These are phyloP conservation scores for Anaeramoeba flamelloides DNA, from an alignment of 78 protist species.

Conservation along the genomic window DNA sequence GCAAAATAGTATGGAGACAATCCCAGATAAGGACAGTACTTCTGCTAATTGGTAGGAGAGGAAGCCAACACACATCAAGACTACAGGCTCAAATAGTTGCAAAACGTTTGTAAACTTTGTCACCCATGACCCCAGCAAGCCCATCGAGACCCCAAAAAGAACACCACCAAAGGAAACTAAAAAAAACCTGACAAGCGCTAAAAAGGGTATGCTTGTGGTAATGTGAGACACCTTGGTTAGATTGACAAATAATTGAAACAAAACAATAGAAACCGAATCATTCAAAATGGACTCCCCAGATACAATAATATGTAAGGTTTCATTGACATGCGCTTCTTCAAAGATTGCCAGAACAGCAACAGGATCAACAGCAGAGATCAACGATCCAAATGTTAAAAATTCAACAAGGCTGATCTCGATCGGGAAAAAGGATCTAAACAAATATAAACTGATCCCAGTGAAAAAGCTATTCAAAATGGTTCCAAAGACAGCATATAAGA, in stretches of 20 bases:
- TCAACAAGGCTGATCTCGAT: background rate
- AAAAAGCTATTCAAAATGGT: conserved; percentile 16
- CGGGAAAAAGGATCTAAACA: too few species aligned
- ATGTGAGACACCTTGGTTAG: too few species aligned
- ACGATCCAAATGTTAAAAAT: background rate
- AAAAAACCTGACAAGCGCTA: conserved; percentile 16
- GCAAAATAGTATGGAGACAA: conserved; percentile 3
- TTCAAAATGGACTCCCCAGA: conserved; percentile 42
- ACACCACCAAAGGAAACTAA: background rate
- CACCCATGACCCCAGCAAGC: background rate
- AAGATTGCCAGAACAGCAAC: conserved; percentile 40
- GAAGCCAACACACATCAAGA: background rate
- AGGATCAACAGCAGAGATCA: conserved; percentile 22
- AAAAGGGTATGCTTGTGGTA: too few species aligned
- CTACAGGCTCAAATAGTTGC: conserved; percentile 8
- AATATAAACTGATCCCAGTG: too few species aligned
- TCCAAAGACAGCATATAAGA: conserved; percentile 15
- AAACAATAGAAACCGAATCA: conserved; percentile 13
- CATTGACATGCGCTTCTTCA: conserved; percentile 19
- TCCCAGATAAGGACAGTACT: conserved; percentile 16
- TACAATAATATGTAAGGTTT: conserved; percentile 16
- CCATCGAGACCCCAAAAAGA: background rate
- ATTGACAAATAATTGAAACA: background rate
- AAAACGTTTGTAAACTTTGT: background rate
- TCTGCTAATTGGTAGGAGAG: conserved; percentile 11